Conservation (phyloP, 805 yeast species). For the Ogataea ganodermae region DNA sequence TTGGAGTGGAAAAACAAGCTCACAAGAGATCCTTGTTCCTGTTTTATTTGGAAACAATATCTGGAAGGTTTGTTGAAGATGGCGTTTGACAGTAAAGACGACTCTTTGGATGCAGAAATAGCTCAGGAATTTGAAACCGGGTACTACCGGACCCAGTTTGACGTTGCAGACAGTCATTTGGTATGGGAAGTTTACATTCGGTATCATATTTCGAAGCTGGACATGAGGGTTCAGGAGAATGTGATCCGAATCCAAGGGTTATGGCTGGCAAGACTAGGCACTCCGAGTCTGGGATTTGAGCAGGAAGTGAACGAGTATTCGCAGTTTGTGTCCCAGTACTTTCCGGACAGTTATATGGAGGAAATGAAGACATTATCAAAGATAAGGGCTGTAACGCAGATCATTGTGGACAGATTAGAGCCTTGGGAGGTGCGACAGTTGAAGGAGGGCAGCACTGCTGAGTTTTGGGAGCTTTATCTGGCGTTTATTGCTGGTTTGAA, state of each 20-base stretch:
- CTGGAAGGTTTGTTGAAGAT: constrained; percentile 5
- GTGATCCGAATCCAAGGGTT: constrained; percentile 23
- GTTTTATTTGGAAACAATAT: constrained; percentile 13
- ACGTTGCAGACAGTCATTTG: constrained; percentile 12
- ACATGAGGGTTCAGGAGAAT: neutral
- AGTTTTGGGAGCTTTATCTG: constrained; percentile 24
- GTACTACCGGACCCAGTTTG: constrained; percentile 13
- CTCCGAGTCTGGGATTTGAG: constrained; percentile 45
- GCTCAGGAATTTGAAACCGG: constrained; percentile 8
- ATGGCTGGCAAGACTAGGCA: constrained; percentile 35
- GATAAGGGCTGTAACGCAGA: constrained; percentile 34
- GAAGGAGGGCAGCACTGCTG: constrained; percentile 16
- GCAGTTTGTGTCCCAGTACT: constrained; percentile 38
- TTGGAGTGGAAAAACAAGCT: constrained; percentile 4
- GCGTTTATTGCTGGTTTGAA: constrained; percentile 11
- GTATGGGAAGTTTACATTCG: constrained; percentile 20
- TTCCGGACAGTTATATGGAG: constrained; percentile 33
- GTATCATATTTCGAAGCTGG: neutral
- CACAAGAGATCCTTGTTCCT: constrained; percentile 10
- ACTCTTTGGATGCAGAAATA: neutral
- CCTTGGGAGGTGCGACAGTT: constrained; percentile 34
- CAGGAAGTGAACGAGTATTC: constrained; percentile 44
- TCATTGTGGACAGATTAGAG: constrained; percentile 37
- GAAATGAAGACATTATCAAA: constrained; percentile 41
- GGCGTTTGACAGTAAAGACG: neutral